Conservation (phyloP, 2,329 filamentous ascomycete genomes). For the Didymella arachidicola region DNA sequence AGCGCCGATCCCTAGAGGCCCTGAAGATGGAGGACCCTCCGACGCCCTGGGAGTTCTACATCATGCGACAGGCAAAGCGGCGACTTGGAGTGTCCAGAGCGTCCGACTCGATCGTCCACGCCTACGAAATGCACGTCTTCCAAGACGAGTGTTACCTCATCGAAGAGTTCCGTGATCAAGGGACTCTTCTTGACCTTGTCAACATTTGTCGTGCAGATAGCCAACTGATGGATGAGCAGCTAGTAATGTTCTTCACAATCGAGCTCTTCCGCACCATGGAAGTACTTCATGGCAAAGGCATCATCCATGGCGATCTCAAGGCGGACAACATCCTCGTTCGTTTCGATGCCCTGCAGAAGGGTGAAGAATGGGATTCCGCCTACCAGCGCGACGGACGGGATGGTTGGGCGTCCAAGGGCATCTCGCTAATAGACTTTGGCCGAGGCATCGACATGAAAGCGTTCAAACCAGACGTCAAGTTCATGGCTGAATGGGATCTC, state of each 20-base stretch:
- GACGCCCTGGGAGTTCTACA: conserved; percentile 93
- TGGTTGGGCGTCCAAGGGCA: conserved; percentile 81
- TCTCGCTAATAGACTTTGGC: conserved; percentile 93
- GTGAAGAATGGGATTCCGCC: conserved; percentile 64
- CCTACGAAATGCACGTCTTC: conserved; percentile 91
- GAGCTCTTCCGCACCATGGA: conserved; percentile 92
- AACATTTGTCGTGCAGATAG: conserved; percentile 80
- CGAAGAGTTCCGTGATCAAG: conserved; percentile 86
- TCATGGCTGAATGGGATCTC: conserved; percentile 96
- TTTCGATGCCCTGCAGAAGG: conserved; percentile 64
- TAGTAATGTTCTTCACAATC: conserved; percentile 95
- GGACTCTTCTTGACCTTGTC: conserved; percentile 92
- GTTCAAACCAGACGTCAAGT: conserved; percentile 79
- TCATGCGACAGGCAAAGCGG: conserved; percentile 82
- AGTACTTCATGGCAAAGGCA: conserved; percentile 76
- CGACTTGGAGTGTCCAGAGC: conserved; percentile 77
- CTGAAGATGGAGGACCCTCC: conserved; percentile 94
- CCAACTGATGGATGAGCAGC: conserved; percentile 83
- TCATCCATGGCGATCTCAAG: conserved; percentile 95
- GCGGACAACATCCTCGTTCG: conserved; percentile 93
- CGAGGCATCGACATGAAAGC: conserved; percentile 91
- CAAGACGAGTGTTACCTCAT: conserved; percentile 88
- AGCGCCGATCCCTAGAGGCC: conserved; percentile 74
- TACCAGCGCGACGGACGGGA: conserved; percentile 77
- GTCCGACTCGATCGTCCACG: conserved; percentile 78